These are phyloP conservation scores for Saccharomyces pastorianus DNA, from an alignment of 1,139 yeast genomes.

Conservation along the genomic window DNA sequence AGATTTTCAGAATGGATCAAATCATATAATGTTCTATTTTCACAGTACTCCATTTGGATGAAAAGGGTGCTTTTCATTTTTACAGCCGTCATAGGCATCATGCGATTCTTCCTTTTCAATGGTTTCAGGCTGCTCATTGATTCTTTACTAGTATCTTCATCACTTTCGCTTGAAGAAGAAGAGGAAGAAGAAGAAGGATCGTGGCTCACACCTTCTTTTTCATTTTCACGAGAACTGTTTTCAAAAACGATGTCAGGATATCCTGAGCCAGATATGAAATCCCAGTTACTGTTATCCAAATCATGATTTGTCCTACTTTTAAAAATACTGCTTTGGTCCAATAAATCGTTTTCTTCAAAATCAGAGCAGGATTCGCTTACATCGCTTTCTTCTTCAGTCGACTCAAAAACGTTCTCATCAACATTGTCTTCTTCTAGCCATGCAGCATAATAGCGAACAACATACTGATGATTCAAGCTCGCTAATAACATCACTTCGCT, in stretches of 20 bases:
- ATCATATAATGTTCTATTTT: constrained; percentile 80
- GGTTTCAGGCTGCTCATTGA: background rate
- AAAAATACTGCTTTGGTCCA: constrained; percentile 22
- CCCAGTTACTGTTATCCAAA: constrained; percentile 34
- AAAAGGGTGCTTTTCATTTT: constrained; percentile 46
- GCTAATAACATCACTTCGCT: constrained; percentile 91
- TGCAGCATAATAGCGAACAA: constrained; percentile 91
- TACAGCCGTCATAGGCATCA: constrained; percentile 10
- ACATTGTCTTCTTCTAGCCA: constrained; percentile 76
- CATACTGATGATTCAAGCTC: constrained; percentile 86
- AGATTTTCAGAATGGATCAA: constrained; percentile 68
- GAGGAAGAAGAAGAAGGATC: background rate
- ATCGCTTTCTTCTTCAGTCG: constrained; percentile 26
- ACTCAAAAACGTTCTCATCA: constrained; percentile 40
- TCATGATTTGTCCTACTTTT: constrained; percentile 24
- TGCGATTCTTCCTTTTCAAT: constrained; percentile 28
- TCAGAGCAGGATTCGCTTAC: constrained; percentile 8
- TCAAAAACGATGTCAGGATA: constrained; percentile 56
- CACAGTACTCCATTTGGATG: constrained; percentile 98
- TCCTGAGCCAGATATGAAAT: constrained; percentile 58
- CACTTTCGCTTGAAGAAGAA: constrained; percentile 3
- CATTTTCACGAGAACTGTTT: constrained; percentile 35
- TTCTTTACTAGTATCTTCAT: constrained; percentile 5
- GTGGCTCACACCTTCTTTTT: constrained; percentile 7
- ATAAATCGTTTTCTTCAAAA: constrained; percentile 17